phyloP scores from a whole-genome alignment of 2,329 filamentous ascomycete genomes.

The Pseudogymnoascus verrucosus region DNA sequence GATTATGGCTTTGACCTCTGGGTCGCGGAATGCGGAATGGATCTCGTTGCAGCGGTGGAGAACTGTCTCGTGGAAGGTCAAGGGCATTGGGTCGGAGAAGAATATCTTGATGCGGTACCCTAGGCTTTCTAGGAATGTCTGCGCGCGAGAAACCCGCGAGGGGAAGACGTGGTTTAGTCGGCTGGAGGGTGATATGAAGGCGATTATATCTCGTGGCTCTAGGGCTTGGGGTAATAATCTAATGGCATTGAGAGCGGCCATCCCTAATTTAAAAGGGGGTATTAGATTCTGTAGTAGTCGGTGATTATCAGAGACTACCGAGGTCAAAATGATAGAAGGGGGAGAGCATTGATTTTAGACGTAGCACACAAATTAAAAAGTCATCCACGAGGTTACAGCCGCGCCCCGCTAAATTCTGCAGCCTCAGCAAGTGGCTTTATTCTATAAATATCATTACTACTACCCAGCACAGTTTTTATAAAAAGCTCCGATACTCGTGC shows the following conservation, averaged over 20 bases:
- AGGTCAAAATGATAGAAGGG: background rate
- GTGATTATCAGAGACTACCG: background rate
- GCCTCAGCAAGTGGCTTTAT: background rate
- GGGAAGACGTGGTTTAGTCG: constrained; percentile 23
- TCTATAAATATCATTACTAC: background rate
- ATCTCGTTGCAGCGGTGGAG: constrained; percentile 18
- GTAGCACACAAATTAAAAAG: background rate
- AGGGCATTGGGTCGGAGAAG: constrained; percentile 12
- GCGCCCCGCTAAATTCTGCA: too few species aligned
- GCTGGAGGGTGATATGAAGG: constrained; percentile 26
- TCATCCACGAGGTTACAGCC: background rate
- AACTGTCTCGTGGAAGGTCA: constrained; percentile 5
- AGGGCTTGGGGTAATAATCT: constrained; percentile 17
- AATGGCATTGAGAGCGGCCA: background rate
- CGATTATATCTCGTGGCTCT: constrained; percentile 24
- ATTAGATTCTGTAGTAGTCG: background rate
- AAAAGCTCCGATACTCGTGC: background rate
- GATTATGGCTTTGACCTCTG: constrained; percentile 22
- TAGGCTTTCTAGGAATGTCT: constrained; percentile 12
- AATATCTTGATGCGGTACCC: constrained; percentile 20
- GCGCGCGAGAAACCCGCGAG: constrained; percentile 14
- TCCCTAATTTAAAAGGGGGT: background rate
- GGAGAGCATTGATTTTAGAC: background rate
- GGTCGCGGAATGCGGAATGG: constrained; percentile 22
- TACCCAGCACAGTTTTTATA: background rate